Percentiles rank a stretch among this genome's conserved stretches.
Evolutionary conservation across 306 rosid species (phyloP).

Genomic region (Vigna nakashimae): DNA sequence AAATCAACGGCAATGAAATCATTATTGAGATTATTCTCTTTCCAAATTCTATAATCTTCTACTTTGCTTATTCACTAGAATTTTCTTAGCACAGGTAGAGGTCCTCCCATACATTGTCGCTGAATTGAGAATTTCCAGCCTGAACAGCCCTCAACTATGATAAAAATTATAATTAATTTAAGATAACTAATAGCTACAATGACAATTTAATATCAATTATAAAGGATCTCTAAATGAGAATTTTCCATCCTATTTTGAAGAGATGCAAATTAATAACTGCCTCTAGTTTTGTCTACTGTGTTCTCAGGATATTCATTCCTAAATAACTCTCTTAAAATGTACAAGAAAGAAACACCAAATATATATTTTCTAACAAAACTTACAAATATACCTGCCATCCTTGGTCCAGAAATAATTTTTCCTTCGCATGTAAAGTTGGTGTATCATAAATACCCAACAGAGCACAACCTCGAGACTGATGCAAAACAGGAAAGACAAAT

Average conservation of each 20-base stretch:
- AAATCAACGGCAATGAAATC: neutral
- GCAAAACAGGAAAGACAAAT: slow-evolving; percentile 27
- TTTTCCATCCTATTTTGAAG: slow-evolving; percentile 5
- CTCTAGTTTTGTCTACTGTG: slow-evolving; percentile 13
- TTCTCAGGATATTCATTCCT: slow-evolving; percentile 30
- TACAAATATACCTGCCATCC: slow-evolving; percentile 84
- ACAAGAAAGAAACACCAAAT: slow-evolving; percentile 3
- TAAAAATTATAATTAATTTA: neutral
- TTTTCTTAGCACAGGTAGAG: neutral
- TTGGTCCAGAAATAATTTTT: slow-evolving; percentile 78
- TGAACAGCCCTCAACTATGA: neutral
- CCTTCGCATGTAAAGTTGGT: slow-evolving; percentile 79
- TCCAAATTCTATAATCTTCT: neutral
- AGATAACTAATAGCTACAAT: neutral
- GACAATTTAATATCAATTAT: neutral
- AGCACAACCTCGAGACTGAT: slow-evolving; percentile 85
- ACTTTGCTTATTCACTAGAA: neutral
- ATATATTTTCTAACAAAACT: slow-evolving; percentile 5
- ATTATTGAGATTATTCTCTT: no score
- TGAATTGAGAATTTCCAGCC: neutral
- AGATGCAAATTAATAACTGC: slow-evolving; percentile 6
- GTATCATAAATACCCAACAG: slow-evolving; percentile 77
- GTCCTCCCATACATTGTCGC: neutral
- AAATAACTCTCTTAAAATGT: slow-evolving; percentile 20
- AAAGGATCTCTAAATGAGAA: neutral